A percentile compares a stretch with the other conserved stretches of the same genome.
Conservation (phyloP, 805 yeast species). For the Hanseniaspora lachancei region DNA sequence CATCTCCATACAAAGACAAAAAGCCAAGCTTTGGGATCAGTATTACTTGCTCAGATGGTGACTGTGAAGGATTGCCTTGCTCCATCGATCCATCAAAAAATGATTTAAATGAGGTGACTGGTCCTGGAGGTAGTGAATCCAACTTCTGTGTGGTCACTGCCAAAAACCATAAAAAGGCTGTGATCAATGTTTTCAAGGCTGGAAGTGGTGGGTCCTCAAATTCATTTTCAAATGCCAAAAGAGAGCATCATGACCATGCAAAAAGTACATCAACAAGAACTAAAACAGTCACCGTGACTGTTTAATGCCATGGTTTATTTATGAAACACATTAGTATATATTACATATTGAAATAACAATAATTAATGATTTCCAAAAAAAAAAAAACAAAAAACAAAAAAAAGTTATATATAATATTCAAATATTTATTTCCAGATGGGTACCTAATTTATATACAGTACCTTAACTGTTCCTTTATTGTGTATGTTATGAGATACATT, state of each 20-base stretch:
- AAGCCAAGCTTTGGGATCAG: slow-evolving; percentile 60
- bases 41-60: slow-evolving; percentile 57
- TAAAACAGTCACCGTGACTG: neutral
- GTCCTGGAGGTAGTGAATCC: slow-evolving; percentile 51
- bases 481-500: too few relatives aligned
- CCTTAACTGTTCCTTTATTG: too few relatives aligned
- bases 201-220: neutral
- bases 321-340: neutral
- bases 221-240: neutral
- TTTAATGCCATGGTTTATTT: neutral
- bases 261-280: neutral
- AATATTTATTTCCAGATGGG: too few relatives aligned
- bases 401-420: too few relatives aligned
- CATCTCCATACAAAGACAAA: slow-evolving; percentile 39
- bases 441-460: too few relatives aligned
- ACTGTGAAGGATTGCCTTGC: slow-evolving; percentile 70
- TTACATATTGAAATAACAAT: too few relatives aligned
- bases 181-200: slow-evolving; percentile 52
- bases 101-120: slow-evolving; percentile 44
- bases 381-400: too few relatives aligned
- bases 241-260: slow-evolving; percentile 10
- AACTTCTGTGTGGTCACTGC: slow-evolving; percentile 80
- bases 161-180: slow-evolving; percentile 45
- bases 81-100: slow-evolving; percentile 59
- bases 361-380: too few relatives aligned